These are phyloP conservation scores for Hirschioporus abietinus DNA, from an alignment of 768 basidiomycete species.

Conservation along the genomic window DNA sequence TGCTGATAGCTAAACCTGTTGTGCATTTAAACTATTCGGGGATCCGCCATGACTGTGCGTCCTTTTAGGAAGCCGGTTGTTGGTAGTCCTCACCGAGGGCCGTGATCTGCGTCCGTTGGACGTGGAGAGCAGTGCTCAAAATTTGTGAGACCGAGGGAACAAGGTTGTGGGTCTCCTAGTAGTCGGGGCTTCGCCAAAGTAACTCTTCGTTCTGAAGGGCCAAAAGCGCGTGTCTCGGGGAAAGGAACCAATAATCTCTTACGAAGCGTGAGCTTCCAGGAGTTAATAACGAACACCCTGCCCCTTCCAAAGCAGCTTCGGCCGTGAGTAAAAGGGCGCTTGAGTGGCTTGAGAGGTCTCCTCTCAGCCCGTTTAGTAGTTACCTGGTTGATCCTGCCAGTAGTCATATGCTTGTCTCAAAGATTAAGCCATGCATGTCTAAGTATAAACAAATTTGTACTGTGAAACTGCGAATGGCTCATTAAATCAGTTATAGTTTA, in stretches of 20 bases:
- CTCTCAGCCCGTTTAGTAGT: slow-evolving; percentile 40
- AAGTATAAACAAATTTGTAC: slow-evolving; percentile 70
- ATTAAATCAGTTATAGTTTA: slow-evolving; percentile 83
- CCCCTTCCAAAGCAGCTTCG: slow-evolving; percentile 17
- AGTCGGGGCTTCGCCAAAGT: slow-evolving; percentile 14
- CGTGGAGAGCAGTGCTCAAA: slow-evolving; percentile 30
- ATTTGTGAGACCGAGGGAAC: slow-evolving; percentile 42
- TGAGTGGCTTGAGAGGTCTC: slow-evolving; percentile 13
- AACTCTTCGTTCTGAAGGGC: slow-evolving; percentile 14
- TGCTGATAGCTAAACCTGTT: slow-evolving; percentile 30
- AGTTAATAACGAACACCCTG: slow-evolving; percentile 14
- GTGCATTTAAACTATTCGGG: slow-evolving; percentile 28
- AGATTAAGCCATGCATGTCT: slow-evolving; percentile 82
- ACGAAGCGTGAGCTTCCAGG: too few species aligned
- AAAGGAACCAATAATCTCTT: too few species aligned
- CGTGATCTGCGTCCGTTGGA: slow-evolving; percentile 26
- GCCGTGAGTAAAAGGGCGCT: slow-evolving; percentile 13
- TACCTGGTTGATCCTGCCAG: slow-evolving; percentile 84
- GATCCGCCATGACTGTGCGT: slow-evolving; percentile 25
- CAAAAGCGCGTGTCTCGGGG: slow-evolving; percentile 3
- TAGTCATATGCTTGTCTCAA: slow-evolving; percentile 83
- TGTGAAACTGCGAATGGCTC: slow-evolving; percentile 80
- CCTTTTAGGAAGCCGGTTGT: slow-evolving; percentile 17
- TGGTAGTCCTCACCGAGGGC: slow-evolving; percentile 30
- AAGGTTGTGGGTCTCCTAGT: slow-evolving; percentile 29